A percentile compares a stretch with the other conserved stretches of the same genome.
These are phyloP conservation scores for Elaeagnus macrophylla DNA, from an alignment of 306 rosid species.

Conservation along the genomic window DNA sequence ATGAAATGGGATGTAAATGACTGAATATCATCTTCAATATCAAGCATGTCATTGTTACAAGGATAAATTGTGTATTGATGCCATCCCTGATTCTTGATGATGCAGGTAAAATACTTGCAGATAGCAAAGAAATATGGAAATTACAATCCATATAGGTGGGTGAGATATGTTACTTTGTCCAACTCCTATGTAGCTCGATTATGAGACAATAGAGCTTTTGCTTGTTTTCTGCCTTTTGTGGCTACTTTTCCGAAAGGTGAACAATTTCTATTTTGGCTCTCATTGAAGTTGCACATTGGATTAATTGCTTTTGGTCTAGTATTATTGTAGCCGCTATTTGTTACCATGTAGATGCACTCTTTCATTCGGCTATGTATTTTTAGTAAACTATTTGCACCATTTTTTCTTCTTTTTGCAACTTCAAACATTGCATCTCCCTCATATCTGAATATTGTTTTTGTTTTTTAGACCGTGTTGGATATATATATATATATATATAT, in stretches of 20 bases:
- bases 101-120: slow-evolving; percentile 85
- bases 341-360: too few relatives aligned
- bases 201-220: slow-evolving; percentile 25
- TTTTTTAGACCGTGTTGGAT: too few relatives aligned
- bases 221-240: slow-evolving; percentile 6
- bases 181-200: slow-evolving; percentile 77
- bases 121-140: slow-evolving; percentile 64
- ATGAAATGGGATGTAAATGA: too few relatives aligned
- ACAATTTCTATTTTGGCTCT: too few relatives aligned
- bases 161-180: slow-evolving; percentile 74
- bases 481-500: too few relatives aligned
- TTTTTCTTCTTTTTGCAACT: too few relatives aligned
- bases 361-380: too few relatives aligned
- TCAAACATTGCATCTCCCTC: too few relatives aligned
- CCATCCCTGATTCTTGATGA: slow-evolving; percentile 8
- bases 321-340: too few relatives aligned
- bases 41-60: not conserved
- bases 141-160: slow-evolving; percentile 77
- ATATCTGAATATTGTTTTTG: too few relatives aligned
- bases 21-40: not conserved
- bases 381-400: too few relatives aligned
- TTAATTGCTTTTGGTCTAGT: slow-evolving; percentile 14
- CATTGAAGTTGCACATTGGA: not conserved
- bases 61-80: not conserved
- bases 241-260: not conserved